phyloP scores from a whole-genome alignment of 495 filamentous ascomycete species.

The Annulohypoxylon bovei region DNA sequence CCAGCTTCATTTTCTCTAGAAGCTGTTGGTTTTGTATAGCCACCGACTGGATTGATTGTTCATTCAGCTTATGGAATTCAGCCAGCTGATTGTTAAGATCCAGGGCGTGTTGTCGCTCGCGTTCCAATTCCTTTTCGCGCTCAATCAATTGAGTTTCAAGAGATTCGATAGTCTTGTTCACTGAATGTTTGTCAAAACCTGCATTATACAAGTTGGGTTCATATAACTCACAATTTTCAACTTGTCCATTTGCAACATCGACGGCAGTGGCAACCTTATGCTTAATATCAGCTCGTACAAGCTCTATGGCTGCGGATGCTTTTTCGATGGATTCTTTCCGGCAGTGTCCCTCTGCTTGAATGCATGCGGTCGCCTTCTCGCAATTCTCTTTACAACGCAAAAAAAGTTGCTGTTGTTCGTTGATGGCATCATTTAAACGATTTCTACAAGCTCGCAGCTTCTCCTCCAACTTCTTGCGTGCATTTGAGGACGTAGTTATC shows the following conservation, averaged over 20 bases:
- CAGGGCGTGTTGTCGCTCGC: conserved; percentile 38
- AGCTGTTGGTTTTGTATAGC: conserved; percentile 47
- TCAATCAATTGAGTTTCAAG: conserved; percentile 40
- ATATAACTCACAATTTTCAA: conserved; percentile 43
- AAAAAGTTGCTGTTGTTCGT: conserved; percentile 54
- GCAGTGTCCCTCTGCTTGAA: conserved; percentile 32
- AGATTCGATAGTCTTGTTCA: conserved; percentile 40
- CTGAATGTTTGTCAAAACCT: conserved; percentile 30
- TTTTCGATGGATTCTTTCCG: conserved; percentile 39
- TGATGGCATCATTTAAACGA: conserved; percentile 49
- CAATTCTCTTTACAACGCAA: conserved; percentile 43
- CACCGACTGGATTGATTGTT: conserved; percentile 42
- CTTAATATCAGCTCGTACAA: conserved; percentile 45
- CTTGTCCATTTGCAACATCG: conserved; percentile 41
- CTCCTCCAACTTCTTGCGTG: conserved; percentile 40
- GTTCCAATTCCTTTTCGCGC: conserved; percentile 46
- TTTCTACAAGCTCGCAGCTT: conserved; percentile 45
- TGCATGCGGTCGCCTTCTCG: conserved; percentile 36
- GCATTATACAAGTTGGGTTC: neutral
- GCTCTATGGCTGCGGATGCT: conserved; percentile 44
- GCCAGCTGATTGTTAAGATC: conserved; percentile 43
- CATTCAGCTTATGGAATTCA: conserved; percentile 40
- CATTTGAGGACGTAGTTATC: conserved; percentile 30
- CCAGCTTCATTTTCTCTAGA: conserved; percentile 41
- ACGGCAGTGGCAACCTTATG: conserved; percentile 45